These are phyloP conservation scores for Colletotrichum eremochloae DNA, from an alignment of 2,329 filamentous ascomycete species.

Conservation along the genomic window DNA sequence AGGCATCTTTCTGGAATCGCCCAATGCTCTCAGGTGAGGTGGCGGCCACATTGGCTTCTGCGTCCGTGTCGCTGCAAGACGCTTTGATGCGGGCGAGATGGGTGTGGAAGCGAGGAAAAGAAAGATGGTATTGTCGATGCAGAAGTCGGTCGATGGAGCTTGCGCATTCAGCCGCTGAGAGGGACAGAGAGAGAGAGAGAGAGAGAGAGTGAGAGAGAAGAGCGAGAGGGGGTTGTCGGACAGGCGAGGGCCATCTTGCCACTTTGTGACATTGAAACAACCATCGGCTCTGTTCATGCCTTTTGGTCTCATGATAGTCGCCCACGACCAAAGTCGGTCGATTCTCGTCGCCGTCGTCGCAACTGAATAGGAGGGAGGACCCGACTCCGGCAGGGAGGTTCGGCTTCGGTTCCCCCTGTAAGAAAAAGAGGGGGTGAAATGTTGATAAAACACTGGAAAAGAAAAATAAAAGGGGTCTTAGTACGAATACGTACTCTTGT, in stretches of 20 bases:
- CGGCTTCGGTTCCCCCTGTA: background rate
- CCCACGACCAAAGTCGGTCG: background rate
- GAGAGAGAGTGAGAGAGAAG: background rate
- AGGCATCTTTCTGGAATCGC: constrained; percentile 4
- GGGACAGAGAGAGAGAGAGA: too few relatives aligned
- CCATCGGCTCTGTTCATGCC: background rate
- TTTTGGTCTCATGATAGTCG: background rate
- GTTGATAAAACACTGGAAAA: background rate
- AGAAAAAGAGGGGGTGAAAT: background rate
- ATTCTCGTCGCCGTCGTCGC: background rate
- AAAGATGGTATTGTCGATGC: constrained; percentile 8
- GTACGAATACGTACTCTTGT: too few relatives aligned
- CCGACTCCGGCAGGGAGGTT: too few relatives aligned
- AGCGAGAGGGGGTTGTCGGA: background rate
- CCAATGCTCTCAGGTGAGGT: background rate
- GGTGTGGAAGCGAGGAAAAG: background rate
- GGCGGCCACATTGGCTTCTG: background rate
- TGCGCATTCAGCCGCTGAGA: constrained; percentile 10
- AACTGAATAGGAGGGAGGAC: background rate
- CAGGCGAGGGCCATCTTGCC: background rate
- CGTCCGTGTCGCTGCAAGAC: background rate
- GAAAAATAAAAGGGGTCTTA: background rate
- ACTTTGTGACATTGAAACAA: background rate
- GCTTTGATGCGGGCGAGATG: background rate
- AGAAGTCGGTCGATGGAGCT: constrained; percentile 22